These are phyloP conservation scores for Saccharomyces hybrid DNA, from an alignment of 1,139 yeast species.

Conservation along the genomic window DNA sequence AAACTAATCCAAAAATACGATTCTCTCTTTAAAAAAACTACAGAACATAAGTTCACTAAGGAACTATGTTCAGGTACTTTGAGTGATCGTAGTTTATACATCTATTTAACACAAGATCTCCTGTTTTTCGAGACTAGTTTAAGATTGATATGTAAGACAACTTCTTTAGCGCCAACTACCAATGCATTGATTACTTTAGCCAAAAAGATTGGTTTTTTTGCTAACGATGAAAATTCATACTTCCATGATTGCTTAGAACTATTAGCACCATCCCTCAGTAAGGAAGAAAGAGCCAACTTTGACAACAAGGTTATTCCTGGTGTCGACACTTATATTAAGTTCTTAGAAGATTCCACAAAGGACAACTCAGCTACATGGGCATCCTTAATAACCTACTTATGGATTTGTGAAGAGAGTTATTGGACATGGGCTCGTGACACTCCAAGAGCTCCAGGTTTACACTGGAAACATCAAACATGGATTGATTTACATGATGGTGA, in stretches of 20 bases:
- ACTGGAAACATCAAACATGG: slow-evolving; percentile 47
- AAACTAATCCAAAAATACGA: slow-evolving; percentile 25
- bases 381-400: slow-evolving; percentile 41
- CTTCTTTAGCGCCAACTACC: slow-evolving; percentile 40
- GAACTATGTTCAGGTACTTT: slow-evolving; percentile 44
- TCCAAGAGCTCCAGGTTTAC: slow-evolving; percentile 30
- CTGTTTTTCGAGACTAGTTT: slow-evolving; percentile 42
- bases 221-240: slow-evolving; percentile 44
- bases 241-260: slow-evolving; percentile 36
- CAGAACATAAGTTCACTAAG: slow-evolving; percentile 39
- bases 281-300: slow-evolving; percentile 21
- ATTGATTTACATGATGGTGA: slow-evolving; percentile 44
- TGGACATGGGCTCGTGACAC: slow-evolving; percentile 44
- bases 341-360: slow-evolving; percentile 31
- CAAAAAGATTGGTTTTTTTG: slow-evolving; percentile 46
- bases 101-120: slow-evolving; percentile 45
- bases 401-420: slow-evolving; percentile 46
- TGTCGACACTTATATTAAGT: slow-evolving; percentile 38
- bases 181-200: slow-evolving; percentile 37
- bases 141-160: slow-evolving; percentile 39
- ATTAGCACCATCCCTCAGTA: slow-evolving; percentile 19
- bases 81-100: slow-evolving; percentile 37
- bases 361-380: slow-evolving; percentile 34
- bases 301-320: slow-evolving; percentile 27
- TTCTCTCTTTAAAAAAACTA: slow-evolving; percentile 30